Evolutionary conservation across 2,329 filamentous ascomycete species (phyloP), one percentile per base, ranked within the genome.

Genomic region (Tetracladium maxilliforme): DNA sequence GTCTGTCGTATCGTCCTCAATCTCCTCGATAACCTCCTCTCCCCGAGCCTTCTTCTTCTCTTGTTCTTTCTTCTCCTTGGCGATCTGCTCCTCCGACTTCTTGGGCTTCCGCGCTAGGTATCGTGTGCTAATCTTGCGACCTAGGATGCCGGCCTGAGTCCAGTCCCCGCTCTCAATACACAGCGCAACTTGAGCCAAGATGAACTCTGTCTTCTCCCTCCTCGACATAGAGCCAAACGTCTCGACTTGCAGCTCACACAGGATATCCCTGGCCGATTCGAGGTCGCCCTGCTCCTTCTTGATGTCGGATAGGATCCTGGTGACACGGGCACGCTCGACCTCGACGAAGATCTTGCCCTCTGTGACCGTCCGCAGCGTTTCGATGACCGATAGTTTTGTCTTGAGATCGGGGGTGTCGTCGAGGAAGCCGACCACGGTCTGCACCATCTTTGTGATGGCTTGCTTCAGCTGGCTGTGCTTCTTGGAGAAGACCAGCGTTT

Each of bases 341-440:
- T 98, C 90, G 42, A 98, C 87, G 44, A 98, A 98, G 50, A 98
- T 98, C 78, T 98, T 98, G 56, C 90, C 90, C 56, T 98, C 90
- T 7, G 90, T 98, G 24, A 98, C 87, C 21, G 87, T 95, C 41
- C 90, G 73, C 43, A 98, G 55, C 2, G 87, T 92, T 56, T 98
- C 87, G 44, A 98, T 98, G 31, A 93, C 73, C 13, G 81, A 78
- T 29, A 98, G 63, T 60, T 95, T 98, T 18, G 73, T 84, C 40
- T 94, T 84, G 32, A 82, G 46, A 43, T 71, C 78, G 17, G 90
- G 84, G 13, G 84, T 84, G 23, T 79, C 71, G 45, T 92, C 79
- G 44, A 98, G 58, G 53, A 95, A 94, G 31, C 62, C 66, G 75
- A 98, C 93, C 34, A 93, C 84, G 23, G 76, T 78, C 63, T 98